Percentiles rank a stretch among this genome's conserved stretches.
Evolutionary conservation across 352 stramenopile genomes (phyloP).

Genomic region (Pythium utonaiense): DNA sequence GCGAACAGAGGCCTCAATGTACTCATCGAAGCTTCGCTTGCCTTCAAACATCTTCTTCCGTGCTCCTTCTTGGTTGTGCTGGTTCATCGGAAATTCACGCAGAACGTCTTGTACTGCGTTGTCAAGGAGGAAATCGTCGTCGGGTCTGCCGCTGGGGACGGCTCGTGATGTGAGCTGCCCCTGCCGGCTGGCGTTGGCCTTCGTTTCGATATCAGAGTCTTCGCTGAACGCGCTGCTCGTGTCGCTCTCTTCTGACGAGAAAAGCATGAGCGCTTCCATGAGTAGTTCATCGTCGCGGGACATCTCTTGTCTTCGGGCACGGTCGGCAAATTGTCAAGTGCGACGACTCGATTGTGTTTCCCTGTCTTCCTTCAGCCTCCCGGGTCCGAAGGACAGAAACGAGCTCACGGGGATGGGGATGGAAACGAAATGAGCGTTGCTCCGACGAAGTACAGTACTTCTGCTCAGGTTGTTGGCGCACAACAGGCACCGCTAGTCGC

Average conservation of each 20-base stretch:
- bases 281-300: conserved; percentile 11
- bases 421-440: neutral
- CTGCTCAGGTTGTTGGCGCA: no score
- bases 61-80: no score
- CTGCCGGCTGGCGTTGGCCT: neutral
- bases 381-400: neutral
- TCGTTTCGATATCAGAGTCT: neutral
- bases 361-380: neutral
- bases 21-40: neutral
- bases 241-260: conserved; percentile 17
- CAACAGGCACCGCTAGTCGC: no score
- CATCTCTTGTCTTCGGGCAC: neutral
- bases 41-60: no score
- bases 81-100: no score
- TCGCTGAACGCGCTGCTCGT: neutral
- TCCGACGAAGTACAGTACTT: no score
- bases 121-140: neutral
- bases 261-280: conserved; percentile 21
- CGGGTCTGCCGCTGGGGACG: no score
- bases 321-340: neutral
- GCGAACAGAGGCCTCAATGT: neutral
- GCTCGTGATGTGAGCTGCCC: neutral
- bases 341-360: no score
- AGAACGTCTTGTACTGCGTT: neutral
- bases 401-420: neutral